Evolutionary conservation across 2,329 filamentous ascomycete genomes (phyloP).

Genomic region (Hypoxylon sp.): DNA sequence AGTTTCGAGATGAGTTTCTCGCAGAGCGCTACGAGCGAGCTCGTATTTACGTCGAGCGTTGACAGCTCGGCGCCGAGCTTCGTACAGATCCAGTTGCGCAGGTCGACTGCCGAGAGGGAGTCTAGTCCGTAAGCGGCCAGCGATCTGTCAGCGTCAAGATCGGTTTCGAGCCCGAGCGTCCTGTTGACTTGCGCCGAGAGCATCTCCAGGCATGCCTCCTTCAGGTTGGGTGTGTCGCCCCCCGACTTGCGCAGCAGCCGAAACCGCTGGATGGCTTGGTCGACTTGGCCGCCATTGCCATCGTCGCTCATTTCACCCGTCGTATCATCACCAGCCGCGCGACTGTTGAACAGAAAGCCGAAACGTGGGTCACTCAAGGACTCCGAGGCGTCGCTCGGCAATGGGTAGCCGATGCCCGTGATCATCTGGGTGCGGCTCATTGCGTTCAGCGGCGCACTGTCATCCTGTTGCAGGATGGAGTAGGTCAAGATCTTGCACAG

Average conservation of each 20-base stretch:
- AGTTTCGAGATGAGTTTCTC: slow-evolving; percentile 38
- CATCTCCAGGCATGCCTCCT: not conserved
- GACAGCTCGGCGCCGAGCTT: slow-evolving; percentile 40
- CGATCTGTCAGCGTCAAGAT: not conserved
- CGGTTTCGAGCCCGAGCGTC: not conserved
- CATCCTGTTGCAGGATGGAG: slow-evolving; percentile 34
- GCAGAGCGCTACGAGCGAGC: slow-evolving; percentile 37
- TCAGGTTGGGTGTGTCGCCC: not conserved
- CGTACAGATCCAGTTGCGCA: slow-evolving; percentile 40
- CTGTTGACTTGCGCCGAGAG: not conserved
- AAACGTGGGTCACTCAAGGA: slow-evolving; percentile 41
- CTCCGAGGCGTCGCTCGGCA: slow-evolving; percentile 33
- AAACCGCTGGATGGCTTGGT: not conserved
- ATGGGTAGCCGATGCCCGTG: slow-evolving; percentile 39
- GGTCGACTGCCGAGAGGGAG: slow-evolving; percentile 44
- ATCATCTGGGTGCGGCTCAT: slow-evolving; percentile 31
- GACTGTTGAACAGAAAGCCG: slow-evolving; percentile 20
- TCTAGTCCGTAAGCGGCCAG: slow-evolving; percentile 37
- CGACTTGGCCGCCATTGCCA: not conserved
- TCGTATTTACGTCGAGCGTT: slow-evolving; percentile 44
- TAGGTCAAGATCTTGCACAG: slow-evolving; percentile 31
- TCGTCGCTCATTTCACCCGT: too few relatives aligned
- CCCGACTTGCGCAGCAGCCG: not conserved
- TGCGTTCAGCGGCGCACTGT: not conserved
- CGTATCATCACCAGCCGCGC: not conserved